Base-by-base conservation (phyloP, 495 filamentous ascomycete genomes). In the Acidomyces sp. region DNA sequence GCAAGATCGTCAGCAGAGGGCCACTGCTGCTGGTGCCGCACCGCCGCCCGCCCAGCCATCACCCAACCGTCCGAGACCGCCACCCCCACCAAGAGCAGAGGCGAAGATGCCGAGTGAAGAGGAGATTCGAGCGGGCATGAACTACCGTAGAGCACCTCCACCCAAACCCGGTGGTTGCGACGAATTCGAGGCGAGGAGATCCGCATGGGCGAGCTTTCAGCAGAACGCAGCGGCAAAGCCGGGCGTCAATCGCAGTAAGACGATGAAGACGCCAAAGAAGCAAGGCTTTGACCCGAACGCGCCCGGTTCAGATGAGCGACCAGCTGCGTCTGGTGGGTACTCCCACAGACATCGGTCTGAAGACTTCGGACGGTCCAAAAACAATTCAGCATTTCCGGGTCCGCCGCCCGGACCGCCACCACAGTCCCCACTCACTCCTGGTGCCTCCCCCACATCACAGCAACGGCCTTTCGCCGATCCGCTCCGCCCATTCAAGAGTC, bases 391-490 rank as follows among this genome's bases (percentile, higher is more conserved):
- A 15, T 34, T 52, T 19, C 49, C 49, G 10, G 49, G 48, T 17
- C 51, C 54, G 21, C 49, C 50, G 9, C 30, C 54, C 13, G 49
- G 56, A 7, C 44, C 53, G 4, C 39, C 52, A 4, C 44, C 48
- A 9, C 45, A 55, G 15, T 41, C 47, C 6, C 43, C 45, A 12
- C 44, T 55, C 6, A 28, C 37, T 11, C 37, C 44, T 13, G 13
- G 11, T 19, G 13, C 24, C 4, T 13, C 24, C 3, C n/a, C 38
- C 26, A n/a, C n/a, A n/a, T 6, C 22, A 11, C 4, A 10, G 59
- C 64, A 7, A 59, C 69, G 16, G 65, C 69, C 16, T 52, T 65
- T 29, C 58, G 60, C 51, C 22, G 66, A 72, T 46, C 67, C 69
- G 1, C 43, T 69, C 30, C 60, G 57, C 25, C 59, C 67, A 35